Evolutionary conservation across 2,329 filamentous ascomycete species (phyloP), one percentile per base, ranked within the genome.

Genomic region (Claviceps sp.): DNA sequence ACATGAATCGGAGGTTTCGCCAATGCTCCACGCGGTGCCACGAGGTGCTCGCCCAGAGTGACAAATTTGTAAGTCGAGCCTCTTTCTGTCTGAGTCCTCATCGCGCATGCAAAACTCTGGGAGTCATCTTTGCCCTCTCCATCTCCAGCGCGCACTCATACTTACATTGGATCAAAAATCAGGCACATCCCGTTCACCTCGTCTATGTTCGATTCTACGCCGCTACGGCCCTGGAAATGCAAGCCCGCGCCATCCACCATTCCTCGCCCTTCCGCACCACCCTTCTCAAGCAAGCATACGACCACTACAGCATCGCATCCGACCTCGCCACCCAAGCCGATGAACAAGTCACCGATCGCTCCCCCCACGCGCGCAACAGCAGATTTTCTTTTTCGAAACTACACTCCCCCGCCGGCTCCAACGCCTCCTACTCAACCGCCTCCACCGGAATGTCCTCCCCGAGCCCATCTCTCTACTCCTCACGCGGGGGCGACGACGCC

Each of bases 161-260:
- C 43, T 45, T 7, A 45, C 22, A 7, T 5, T 29, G 14, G 14
- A 34, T 3, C 7, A 9, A 40, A 39, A 20, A 67, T 13, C 60
- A 67, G 26, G 65, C 75, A 20, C 74, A 79, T 59, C 74, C 76
- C 2, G 66, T 75, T 6, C 75, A 80, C 58, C 66, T 79, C 37
- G 75, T 81, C 56, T 80, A 79, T 54, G 68, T 82, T 5, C 73
- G 79, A 60, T 80, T 81, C 61, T 82, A 80, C 55, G 78, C 77
- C n/a, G 78, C 78, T 20, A 74, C 70, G n/a, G 75, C 78, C 14
- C 69, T 78, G 43, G 78, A 81, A 58, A 74, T 75, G 67, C 76
- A 77, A 57, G 76, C 76, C 1, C 70, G 72, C 29, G 67, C 71
- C 38, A 64, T 79, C 7, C 69, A 70, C 16, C 63, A 68, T 11